phyloP scores from a whole-genome alignment of 75 land plant genomes.

The Gnetum montanum region DNA sequence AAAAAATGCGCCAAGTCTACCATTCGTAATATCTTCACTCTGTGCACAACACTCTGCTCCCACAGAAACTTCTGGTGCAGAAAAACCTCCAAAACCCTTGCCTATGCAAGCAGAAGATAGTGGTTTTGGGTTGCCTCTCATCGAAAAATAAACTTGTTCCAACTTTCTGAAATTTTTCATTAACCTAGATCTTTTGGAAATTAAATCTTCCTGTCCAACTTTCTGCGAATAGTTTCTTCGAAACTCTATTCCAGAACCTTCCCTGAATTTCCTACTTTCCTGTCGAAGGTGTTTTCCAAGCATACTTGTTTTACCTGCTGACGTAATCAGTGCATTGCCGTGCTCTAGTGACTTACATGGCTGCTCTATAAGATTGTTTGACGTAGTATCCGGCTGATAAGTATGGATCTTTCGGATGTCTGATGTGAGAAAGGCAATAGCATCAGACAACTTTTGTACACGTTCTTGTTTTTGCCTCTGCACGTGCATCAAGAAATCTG shows the following conservation, averaged over 20 bases:
- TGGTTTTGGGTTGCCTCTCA: slow-evolving; percentile 37
- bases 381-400: no score
- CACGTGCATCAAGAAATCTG: slow-evolving; percentile 52
- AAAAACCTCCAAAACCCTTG: no score
- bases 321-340: no score
- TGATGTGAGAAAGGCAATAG: slow-evolving; percentile 27
- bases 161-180: slow-evolving; percentile 74
- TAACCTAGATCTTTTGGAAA: slow-evolving; percentile 47
- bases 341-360: no score
- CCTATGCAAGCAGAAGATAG: no score
- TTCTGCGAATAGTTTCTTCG: slow-evolving; percentile 17
- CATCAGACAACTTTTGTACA: slow-evolving; percentile 33
- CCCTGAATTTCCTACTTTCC: background rate
- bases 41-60: slow-evolving; percentile 28
- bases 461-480: slow-evolving; percentile 52
- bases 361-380: no score
- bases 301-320: slow-evolving; percentile 5
- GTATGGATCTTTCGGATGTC: slow-evolving; percentile 54
- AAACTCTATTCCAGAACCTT: slow-evolving; percentile 25
- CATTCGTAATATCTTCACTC: slow-evolving; percentile 20
- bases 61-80: no score
- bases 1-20: slow-evolving; percentile 51
- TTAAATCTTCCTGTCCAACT: slow-evolving; percentile 7
- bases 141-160: slow-evolving; percentile 61
- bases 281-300: slow-evolving; percentile 9